phyloP scores from a whole-genome alignment of 768 basidiomycete genomes.

The Pulveroboletus sp. region DNA sequence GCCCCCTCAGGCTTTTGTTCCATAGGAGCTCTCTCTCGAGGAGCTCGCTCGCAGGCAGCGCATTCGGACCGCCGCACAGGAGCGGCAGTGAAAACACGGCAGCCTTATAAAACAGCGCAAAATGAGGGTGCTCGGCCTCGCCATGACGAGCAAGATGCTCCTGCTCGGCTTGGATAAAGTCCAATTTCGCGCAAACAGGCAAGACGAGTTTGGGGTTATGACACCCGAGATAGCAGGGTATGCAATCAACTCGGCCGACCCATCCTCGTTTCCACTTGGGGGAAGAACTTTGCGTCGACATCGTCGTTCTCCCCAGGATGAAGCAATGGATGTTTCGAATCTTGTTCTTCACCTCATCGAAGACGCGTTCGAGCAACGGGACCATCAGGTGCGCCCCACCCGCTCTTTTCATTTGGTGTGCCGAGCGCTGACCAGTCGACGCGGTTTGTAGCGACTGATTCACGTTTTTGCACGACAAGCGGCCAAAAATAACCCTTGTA shows the following conservation, averaged over 20 bases:
- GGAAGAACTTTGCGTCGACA: slow-evolving; percentile 78
- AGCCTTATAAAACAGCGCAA: slow-evolving; percentile 74
- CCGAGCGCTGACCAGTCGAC: slow-evolving; percentile 1
- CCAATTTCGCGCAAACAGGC: slow-evolving; percentile 54
- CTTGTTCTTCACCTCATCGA: slow-evolving; percentile 72
- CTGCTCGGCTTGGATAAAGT: slow-evolving; percentile 61
- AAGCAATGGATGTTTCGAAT: slow-evolving; percentile 73
- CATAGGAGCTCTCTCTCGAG: slow-evolving; percentile 50
- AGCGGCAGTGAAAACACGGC: slow-evolving; percentile 81
- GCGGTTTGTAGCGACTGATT: slow-evolving; percentile 38
- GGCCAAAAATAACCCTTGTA: too few relatives aligned
- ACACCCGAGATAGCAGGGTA: slow-evolving; percentile 36
- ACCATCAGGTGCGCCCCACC: slow-evolving; percentile 69
- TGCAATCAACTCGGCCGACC: slow-evolving; percentile 40
- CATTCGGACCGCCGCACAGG: slow-evolving; percentile 71
- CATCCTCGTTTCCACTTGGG: slow-evolving; percentile 65
- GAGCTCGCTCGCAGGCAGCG: slow-evolving; percentile 66
- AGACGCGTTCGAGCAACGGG: slow-evolving; percentile 85
- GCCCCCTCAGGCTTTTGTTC: slow-evolving; percentile 22
- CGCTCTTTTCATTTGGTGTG: background rate
- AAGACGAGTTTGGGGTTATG: slow-evolving; percentile 38
- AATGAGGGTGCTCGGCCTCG: slow-evolving; percentile 76
- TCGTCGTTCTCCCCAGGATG: slow-evolving; percentile 64
- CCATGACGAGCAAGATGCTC: slow-evolving; percentile 77
- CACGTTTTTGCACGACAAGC: slow-evolving; percentile 42